Evolutionary conservation across 257 asterid species (phyloP).

Genomic region (Thymus mandschuricus): DNA sequence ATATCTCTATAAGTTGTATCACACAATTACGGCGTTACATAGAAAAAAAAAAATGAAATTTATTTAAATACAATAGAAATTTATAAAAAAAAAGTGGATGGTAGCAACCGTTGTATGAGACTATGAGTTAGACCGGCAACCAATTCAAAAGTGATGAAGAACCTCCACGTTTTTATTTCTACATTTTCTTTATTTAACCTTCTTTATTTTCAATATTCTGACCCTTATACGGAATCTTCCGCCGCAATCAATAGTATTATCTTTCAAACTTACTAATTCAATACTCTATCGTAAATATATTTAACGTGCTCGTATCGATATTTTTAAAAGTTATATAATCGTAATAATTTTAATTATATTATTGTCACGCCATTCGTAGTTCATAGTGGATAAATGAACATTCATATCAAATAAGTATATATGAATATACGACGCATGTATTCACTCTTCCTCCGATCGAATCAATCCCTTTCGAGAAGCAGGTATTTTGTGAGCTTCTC

Average conservation of each 20-base stretch:
- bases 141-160: conserved; percentile 6
- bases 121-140: conserved; percentile 28
- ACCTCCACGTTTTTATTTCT: conserved; percentile 26
- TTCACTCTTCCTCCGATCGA: too few relatives aligned
- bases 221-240: neutral
- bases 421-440: too few relatives aligned
- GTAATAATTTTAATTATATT: neutral
- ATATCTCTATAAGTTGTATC: too few relatives aligned
- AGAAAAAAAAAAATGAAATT: too few relatives aligned
- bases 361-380: neutral
- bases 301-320: too few relatives aligned
- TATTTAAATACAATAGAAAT: neutral
- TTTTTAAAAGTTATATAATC: too few relatives aligned
- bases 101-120: conserved; percentile 28
- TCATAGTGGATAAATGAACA: too few relatives aligned
- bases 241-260: neutral
- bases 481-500: neutral
- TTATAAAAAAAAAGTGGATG: conserved; percentile 17
- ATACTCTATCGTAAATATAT: neutral
- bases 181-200: neutral
- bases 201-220: conserved; percentile 16
- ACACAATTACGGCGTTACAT: too few relatives aligned
- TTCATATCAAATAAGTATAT: too few relatives aligned
- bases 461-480: neutral
- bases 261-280: conserved; percentile 4